A percentile compares a stretch with the other conserved stretches of the same genome.
Evolutionary conservation across 495 filamentous ascomycete species (phyloP).

Genomic region (Xylaria longipes): DNA sequence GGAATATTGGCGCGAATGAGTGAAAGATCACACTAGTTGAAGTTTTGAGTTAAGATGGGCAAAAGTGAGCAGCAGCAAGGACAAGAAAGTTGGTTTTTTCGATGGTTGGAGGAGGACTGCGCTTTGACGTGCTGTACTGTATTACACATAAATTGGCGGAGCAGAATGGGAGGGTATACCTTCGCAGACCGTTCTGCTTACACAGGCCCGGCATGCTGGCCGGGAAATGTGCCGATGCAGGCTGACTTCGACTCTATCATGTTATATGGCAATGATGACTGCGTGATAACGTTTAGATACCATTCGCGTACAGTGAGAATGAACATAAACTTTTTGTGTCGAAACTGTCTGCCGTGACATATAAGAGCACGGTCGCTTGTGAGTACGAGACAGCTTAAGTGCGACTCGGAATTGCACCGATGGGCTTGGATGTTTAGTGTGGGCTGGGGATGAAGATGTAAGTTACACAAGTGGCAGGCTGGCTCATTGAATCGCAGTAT

Average conservation of each 20-base stretch:
- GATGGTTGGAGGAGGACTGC: no score
- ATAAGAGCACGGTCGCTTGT: neutral
- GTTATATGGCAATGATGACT: neutral
- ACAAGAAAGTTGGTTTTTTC: no score
- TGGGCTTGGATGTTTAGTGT: neutral
- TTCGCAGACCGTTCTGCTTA: neutral
- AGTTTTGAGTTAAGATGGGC: no score
- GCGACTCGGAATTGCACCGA: neutral
- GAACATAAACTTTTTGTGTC: neutral
- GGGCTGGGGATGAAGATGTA: neutral
- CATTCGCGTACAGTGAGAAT: neutral
- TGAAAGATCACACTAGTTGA: no score
- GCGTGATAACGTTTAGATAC: neutral
- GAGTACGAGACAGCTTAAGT: neutral
- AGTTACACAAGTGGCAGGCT: neutral
- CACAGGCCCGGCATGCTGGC: neutral
- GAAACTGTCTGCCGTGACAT: neutral
- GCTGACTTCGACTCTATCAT: slow-evolving; percentile 6
- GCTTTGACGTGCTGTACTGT: no score
- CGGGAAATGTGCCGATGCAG: neutral
- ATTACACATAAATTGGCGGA: neutral
- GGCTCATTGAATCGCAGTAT: neutral
- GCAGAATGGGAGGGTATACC: neutral
- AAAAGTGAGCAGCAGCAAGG: no score
- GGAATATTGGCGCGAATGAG: no score